Base-by-base conservation (phyloP, 1,284 basidiomycete species). In the Laetiporus sulphureus region DNA sequence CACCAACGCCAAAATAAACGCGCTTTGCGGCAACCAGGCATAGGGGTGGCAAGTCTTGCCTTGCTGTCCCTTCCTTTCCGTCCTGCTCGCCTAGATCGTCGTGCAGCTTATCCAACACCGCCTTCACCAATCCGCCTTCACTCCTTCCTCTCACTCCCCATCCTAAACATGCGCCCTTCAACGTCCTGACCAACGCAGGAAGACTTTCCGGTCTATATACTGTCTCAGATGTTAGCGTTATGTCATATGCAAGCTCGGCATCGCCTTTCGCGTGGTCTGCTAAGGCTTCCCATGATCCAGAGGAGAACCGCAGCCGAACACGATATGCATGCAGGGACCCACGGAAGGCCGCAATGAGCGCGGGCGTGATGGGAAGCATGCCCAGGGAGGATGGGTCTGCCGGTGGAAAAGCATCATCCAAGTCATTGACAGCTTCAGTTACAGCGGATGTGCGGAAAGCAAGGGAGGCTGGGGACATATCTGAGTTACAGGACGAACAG, bases 1-100 rank as follows among this genome's bases (percentile, higher is more conserved):
- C 94, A 0, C 95, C 95, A 3, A 98, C 93, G 13, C 95, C 95
- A 64, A 98, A 98, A 61, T 99, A 98, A 21, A 97, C 67, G 8
- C 91, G 73, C 64, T 94, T 98, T n/a, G 83, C 83, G 0, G 91
- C 89, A 3, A 91, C 80, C 11, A 93, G 71, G 54, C 83, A 87
- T 7, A 74, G 32, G 48, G 44, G 41, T 16, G 34, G 20, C 12
- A 36, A 36, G 11, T 40, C 31, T 15, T n/a, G 30, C 23, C 32
- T 46, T 11, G 12, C 41, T 38, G 13, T 42, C 16, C 19, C 12
- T 36, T 20, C 33, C 34, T 5, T 42, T 36, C 4, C 40, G 22
- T 5, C 48, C 44, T 30, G 20, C 13, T 16, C 11, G 8, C 25
- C 8, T 13, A 27, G 49, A n/a, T n/a, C n/a, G n/a, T n/a, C n/a